Evolutionary conservation across 2,329 filamentous ascomycete genomes (phyloP), one percentile per base, ranked within the genome.

Genomic region (Nothophoma quercina): DNA sequence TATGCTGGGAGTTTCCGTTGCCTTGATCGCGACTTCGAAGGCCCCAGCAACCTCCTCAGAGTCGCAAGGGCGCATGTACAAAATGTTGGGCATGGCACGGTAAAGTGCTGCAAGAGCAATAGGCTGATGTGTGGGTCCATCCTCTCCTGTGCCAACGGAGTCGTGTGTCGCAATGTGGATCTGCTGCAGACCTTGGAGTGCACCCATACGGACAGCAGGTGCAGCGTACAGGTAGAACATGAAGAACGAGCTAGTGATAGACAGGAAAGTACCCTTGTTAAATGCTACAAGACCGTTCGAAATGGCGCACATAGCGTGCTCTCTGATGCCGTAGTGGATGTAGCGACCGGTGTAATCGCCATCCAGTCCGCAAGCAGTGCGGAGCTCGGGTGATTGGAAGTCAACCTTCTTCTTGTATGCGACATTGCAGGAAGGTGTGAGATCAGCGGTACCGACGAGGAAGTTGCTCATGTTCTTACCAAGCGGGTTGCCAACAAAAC

Each of bases 401-500:
- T 81, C 79, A 7, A 78, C 70, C 58, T 79, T 79, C 28, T 72
- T 78, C 5, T 73, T 69, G 78, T 81, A 85, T 19, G 77, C 78
- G 80, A 85, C 83, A 60, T 65, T 66, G 30, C 62, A 55, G 2
- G 58, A 58, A 81, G 87, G 78, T 82, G 66, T 88, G 73, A 59
- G 73, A 74, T 85, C 88, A 30, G 49, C 35, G 8, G 49, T 60
- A 81, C 90, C 78, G 84, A 96, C 91, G 77, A 93, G 88, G 88
- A 97, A 97, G 67, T 82, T 81, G 85, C 96, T 97, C 67, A 97
- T 79, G 77, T 96, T 92, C 71, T 96, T 88, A 55, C 81, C 81
- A 2, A 85, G 67, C 0, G 82, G 81, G 58, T 84, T 85, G 58
- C 76, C 78, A 1, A 81, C 75, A 5, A 82, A 61, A 0, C 80